Evolutionary conservation across 1,284 basidiomycete genomes (phyloP), one percentile per base, ranked within the genome.

Genomic region (Sporisorium scitamineum): DNA sequence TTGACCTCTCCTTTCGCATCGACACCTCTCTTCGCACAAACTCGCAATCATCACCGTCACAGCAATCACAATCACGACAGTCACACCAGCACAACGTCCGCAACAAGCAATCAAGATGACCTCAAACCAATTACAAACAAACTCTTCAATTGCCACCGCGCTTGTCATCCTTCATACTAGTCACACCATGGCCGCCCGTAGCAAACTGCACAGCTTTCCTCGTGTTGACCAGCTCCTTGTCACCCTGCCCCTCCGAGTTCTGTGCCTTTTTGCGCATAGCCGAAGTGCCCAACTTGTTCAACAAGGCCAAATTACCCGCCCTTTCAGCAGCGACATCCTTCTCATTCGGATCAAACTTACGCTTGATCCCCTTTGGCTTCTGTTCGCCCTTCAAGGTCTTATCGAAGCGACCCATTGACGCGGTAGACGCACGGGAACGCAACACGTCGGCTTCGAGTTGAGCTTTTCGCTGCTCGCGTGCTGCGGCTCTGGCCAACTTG

Each of bases 311-410:
- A 27, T 94, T 91, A 24, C 89, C 84, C 48, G 90, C 89, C 80
- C 91, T 92, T 87, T 97, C 95, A 7, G 87, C 84, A 2, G 88
- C 86, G 6, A 89, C 88, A 2, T 92, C 88, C 13, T 88, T 88
- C 84, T 94, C 94, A 9, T 91, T 89, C 0, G 94, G 90, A 8
- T 93, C 92, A 82, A 95, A 96, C 92, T 97, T 97, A 80, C 95
- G 90, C 88, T 98, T 98, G 64, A 95, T 86, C 7, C 95, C 94
- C 50, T 78, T 78, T 8, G 74, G 71, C 85, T 94, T 94, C 84
- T 93, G 22, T 86, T 99, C 96, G 22, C 95, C 95, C 54, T 95
- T 92, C 27, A 98, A 89, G 81, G 89, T 91, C 79, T 90, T 91
- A 86, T 98, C 95, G 82, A 97, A 88, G 65, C 87, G 87, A 78